Conservation (phyloP, 768 basidiomycete species). For the Postia placenta region DNA sequence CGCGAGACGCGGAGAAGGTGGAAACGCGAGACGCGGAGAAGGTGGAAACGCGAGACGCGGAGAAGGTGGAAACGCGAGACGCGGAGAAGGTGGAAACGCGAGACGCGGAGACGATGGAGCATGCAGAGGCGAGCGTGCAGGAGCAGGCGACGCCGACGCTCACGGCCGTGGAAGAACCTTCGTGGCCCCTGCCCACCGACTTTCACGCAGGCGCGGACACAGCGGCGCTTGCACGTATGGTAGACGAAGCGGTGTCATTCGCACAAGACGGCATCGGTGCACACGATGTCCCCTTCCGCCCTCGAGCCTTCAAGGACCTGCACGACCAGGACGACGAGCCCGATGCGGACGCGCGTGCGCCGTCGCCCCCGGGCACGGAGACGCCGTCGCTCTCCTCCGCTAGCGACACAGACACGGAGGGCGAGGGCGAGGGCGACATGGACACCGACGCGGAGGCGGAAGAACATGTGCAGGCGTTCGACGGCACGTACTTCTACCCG, state of each 20-base stretch:
- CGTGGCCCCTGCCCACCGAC: background rate
- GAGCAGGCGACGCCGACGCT: background rate
- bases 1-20: too few species aligned
- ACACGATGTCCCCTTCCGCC: background rate
- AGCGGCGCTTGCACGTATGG: too few species aligned
- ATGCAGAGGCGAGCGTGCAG: background rate
- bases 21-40: too few species aligned
- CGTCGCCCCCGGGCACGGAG: background rate
- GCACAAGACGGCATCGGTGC: background rate
- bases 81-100: too few species aligned
- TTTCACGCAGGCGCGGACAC: background rate
- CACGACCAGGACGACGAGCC: background rate
- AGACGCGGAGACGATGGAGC: too few species aligned
- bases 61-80: too few species aligned
- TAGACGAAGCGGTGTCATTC: background rate
- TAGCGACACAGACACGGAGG: slow-evolving; percentile 14
- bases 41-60: too few species aligned
- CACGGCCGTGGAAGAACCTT: background rate
- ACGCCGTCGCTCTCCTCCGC: slow-evolving; percentile 13
- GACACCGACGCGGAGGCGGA: slow-evolving; percentile 21
- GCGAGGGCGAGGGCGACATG: slow-evolving; percentile 15
- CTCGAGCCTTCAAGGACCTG: background rate
- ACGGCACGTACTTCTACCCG: slow-evolving; percentile 9
- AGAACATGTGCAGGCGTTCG: slow-evolving; percentile 5
- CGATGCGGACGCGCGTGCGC: background rate